Evolutionary conservation across 2,329 filamentous ascomycete species (phyloP), one percentile per base, ranked within the genome.

Genomic region (Chaetomium strumarium): DNA sequence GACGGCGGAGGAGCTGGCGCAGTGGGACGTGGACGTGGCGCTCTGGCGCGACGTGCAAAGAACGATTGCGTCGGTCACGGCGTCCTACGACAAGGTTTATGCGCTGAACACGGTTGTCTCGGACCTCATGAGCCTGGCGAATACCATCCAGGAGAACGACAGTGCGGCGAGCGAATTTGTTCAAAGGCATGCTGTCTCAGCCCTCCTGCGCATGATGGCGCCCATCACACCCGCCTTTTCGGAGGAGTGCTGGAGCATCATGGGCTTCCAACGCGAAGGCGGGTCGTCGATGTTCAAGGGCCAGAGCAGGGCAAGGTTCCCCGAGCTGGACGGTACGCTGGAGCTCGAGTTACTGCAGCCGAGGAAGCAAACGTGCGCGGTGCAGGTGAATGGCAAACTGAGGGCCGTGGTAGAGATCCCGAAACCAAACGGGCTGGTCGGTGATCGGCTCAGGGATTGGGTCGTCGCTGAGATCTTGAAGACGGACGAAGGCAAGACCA

Each of bases 21-120:
- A 67, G 46, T 76, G 72, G 69, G 73, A 78, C 43, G 72, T 72
- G 4, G 75, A 80, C 56, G 65, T 70, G 14, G 63, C 68, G 3
- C 70, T 89, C 2, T 85, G 88, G 77, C 77, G 84, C 24, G 72
- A 79, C 13, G 79, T 85, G 1, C 87, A 95, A 64, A 71, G 75
- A 42, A 84, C 84, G 4, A 84, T 93, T 50, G 65, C 68, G 3
- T 85, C 79, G 7, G 81, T 91, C 51, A 87, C 83, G 0, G 71
- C 75, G 6, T 85, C 87, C 2, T 85, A 90, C 63, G 76, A 84
- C 19, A 78, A 80, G 46, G 83, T 90, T 1, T 87, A 90, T 65
- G 78, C 86, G 1, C 75, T 96, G 49, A 96, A 95, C 70, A 95
- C 89, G 0, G 77, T 88, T 9, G 79, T 95, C 16, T 93, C 88